Evolutionary conservation across 257 asterid genomes (phyloP), one percentile per base, ranked within the genome.

Genomic region (Fraxinus cuspidata): DNA sequence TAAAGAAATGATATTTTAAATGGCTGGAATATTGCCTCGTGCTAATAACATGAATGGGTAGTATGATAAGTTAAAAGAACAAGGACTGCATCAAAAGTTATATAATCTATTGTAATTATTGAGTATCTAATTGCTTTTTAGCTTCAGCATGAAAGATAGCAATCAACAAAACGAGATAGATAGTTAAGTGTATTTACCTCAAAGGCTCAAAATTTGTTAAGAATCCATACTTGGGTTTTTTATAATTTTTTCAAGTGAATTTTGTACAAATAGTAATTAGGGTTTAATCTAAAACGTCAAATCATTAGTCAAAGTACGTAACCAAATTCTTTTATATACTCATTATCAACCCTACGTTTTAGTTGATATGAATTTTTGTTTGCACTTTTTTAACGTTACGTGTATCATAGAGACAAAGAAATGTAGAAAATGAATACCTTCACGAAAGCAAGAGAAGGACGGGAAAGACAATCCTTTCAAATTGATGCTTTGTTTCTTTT

Each of bases 401-500:
- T 56, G 29, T 56, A 53, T 53, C 9, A 2, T 23, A 23, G 18
- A 63, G 21, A 27, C 19, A 6, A 23, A 11, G 18, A 11, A 63
- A 63, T 9, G 32, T 9, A 7, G 7, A 11, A 23, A 63, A 63
- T 9, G 32, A 1, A 63, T 12, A 10, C 35, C 34, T 12, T 9
- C 18, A 25, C 18, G 25, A 25, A 63, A 63, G 34, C 34, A 63
- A 25, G 69, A 63, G 69, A 63, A 29, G 69, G 18, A n/a, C 2
- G 18, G 69, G 19, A 63, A 27, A 23, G 21, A 27, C 3, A 23
- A 63, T 63, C 67, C 29, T n/a, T 16, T 60, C 32, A 60, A 60
- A 25, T 60, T 60, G 67, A 60, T 60, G 8, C 35, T 63, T 63
- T 63, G 69, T 63, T 63, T 63, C 69, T 63, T 8, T 63, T 23